Evolutionary conservation across 2,329 filamentous ascomycete species (phyloP).

Genomic region (Xylariaceae sp.): DNA sequence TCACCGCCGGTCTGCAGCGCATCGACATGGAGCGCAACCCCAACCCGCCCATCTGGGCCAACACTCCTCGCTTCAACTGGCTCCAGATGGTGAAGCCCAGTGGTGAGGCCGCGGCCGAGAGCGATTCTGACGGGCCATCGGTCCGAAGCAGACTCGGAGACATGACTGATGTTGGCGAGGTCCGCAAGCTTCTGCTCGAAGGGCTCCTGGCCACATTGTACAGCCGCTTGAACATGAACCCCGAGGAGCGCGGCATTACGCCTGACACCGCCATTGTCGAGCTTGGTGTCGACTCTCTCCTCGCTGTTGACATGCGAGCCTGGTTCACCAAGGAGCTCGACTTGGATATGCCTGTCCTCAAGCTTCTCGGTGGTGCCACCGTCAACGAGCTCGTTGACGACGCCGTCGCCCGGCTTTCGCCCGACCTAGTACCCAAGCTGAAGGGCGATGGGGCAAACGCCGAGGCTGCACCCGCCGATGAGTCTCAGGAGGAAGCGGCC

Average conservation of each 20-base stretch:
- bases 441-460: not conserved
- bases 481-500: not conserved
- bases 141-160: slow-evolving; percentile 2
- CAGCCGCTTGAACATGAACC: slow-evolving; percentile 4
- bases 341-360: slow-evolving; percentile 38
- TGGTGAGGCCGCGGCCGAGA: not conserved
- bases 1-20: slow-evolving; percentile 7
- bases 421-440: slow-evolving; percentile 6
- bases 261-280: slow-evolving; percentile 11
- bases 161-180: slow-evolving; percentile 1
- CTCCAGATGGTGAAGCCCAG: slow-evolving; percentile 3
- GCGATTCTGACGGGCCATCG: slow-evolving; percentile 2
- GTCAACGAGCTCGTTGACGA: slow-evolving; percentile 6
- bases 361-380: slow-evolving; percentile 18
- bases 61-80: slow-evolving; percentile 6
- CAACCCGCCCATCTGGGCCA: slow-evolving; percentile 3
- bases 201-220: slow-evolving; percentile 7
- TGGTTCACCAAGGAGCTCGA: slow-evolving; percentile 40
- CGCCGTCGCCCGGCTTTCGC: slow-evolving; percentile 2
- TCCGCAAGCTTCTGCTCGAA: slow-evolving; percentile 2
- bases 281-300: slow-evolving; percentile 23
- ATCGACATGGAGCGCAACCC: slow-evolving; percentile 4
- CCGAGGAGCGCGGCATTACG: slow-evolving; percentile 4
- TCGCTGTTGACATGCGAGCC: slow-evolving; percentile 30
- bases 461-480: not conserved